A percentile compares a stretch with the other conserved stretches of the same genome.
Evolutionary conservation across 1,139 yeast genomes (phyloP).

Genomic region (Candida tetrigidarum): DNA sequence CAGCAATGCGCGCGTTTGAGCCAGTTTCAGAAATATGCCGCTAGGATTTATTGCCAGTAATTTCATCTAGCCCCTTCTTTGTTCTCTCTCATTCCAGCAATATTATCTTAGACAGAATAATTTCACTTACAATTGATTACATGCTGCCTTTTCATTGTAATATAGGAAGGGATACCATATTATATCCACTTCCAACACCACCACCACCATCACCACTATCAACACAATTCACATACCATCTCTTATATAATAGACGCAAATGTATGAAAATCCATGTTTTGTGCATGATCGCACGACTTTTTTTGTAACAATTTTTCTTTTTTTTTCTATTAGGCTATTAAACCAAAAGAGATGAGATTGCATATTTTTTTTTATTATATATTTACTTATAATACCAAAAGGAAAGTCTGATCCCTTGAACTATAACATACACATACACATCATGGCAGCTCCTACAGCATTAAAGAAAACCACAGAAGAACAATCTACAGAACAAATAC

Average conservation of each 20-base stretch:
- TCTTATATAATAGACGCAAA: background rate
- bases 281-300: slow-evolving; percentile 6
- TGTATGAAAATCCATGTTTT: background rate
- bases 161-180: no score
- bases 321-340: background rate
- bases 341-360: slow-evolving; percentile 3
- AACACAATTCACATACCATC: background rate
- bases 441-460: slow-evolving; percentile 82
- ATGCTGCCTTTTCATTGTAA: no score
- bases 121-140: no score
- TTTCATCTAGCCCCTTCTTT: no score
- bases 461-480: slow-evolving; percentile 27
- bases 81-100: no score
- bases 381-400: no score
- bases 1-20: no score
- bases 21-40: no score
- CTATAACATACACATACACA: background rate
- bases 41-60: no score
- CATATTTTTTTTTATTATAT: slow-evolving; percentile 4
- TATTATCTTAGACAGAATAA: no score
- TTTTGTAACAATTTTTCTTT: background rate
- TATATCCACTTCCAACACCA: no score
- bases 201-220: background rate
- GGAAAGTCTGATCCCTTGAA: background rate
- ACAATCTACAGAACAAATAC: slow-evolving; percentile 4